A percentile compares a stretch with the other conserved stretches of the same genome.
Evolutionary conservation across 1,284 basidiomycete species (phyloP).

Genomic region (Heterobasidion annosum): DNA sequence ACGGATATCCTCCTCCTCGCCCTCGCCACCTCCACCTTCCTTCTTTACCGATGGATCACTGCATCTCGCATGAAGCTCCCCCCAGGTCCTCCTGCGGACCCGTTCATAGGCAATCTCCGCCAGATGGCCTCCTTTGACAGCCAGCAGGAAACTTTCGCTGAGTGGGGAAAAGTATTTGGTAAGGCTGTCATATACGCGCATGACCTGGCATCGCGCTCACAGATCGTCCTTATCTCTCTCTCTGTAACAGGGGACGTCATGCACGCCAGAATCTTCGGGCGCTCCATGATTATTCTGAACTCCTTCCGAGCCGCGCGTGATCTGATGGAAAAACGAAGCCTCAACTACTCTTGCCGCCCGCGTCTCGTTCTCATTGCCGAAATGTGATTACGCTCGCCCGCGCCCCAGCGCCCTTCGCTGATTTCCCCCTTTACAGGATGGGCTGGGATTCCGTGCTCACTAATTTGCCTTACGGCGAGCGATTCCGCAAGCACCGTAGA

Average conservation of each 20-base stretch:
- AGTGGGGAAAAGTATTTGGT: conserved; percentile 20
- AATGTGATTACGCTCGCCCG: conserved; percentile 1
- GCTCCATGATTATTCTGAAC: conserved; percentile 10
- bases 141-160: conserved; percentile 29
- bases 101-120: conserved; percentile 39
- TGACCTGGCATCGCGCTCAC: conserved; percentile 5
- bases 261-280: conserved; percentile 8
- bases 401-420: not conserved
- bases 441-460: conserved; percentile 11
- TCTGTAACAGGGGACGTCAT: conserved; percentile 8
- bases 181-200: not conserved
- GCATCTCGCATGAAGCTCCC: conserved; percentile 17
- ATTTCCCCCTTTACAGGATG: conserved; percentile 7
- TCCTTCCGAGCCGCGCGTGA: conserved; percentile 10
- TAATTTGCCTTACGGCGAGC: conserved; percentile 12
- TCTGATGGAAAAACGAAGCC: conserved; percentile 12
- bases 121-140: conserved; percentile 28
- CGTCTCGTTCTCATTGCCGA: conserved; percentile 11
- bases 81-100: conserved; percentile 36
- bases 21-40: conserved; percentile 3
- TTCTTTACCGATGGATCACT: conserved; percentile 8
- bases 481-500: conserved; percentile 12
- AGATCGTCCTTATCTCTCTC: not conserved
- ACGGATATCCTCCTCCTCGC: not conserved
- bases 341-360: conserved; percentile 12